Base-by-base conservation (phyloP, 1,284 basidiomycete species). In the Tylopilus sp. region DNA sequence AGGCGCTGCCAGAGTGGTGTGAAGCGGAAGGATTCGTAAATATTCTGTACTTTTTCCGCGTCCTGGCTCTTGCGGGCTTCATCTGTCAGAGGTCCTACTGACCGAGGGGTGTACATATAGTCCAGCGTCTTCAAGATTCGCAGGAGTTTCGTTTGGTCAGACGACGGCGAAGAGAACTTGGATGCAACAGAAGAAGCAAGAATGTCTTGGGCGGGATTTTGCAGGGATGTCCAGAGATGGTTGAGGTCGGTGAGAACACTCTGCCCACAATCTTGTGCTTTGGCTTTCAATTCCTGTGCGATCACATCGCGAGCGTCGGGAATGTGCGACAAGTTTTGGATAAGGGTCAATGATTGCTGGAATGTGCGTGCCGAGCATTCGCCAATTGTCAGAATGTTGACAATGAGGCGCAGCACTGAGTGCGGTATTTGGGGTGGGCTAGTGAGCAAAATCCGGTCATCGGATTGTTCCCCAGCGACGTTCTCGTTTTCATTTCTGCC, bases 361-460 rank as follows among this genome's bases (percentile, higher is more conserved):
- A 98, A 98, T 12, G 92, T 95, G 41, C 87, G 79, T 44, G 88
- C 90, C n/a, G 92, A 92, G 65, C 93, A 97, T 73, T 98, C 94
- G 40, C 95, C 94, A 19, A 88, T 78, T 18, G 94, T 96, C 49
- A 97, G 74, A 57, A 97, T 91, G 65, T 97, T 97, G 63, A 97
- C 91, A 52, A 97, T 91, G 35, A 93, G 80, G 34, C 89, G 84
- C 18, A 97, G 77, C 26, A 89, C 84, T 4, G 81, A 67, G 42
- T 88, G 80, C 7, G 94, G 91, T 52, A 97, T 86, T 55, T 86
- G 81, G 12, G 94, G 94, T 21, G 89, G 83, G 46, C 79, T 80
- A 15, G 83, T 72, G 12, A 88, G 70, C n/a, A 86, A 63, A 12
- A 80, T 73, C 53, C 82, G 85, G 57, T 84, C 82, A 60, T 85